Conservation (phyloP, 306 rosid species). For the Psophocarpus tetragonolobus region DNA sequence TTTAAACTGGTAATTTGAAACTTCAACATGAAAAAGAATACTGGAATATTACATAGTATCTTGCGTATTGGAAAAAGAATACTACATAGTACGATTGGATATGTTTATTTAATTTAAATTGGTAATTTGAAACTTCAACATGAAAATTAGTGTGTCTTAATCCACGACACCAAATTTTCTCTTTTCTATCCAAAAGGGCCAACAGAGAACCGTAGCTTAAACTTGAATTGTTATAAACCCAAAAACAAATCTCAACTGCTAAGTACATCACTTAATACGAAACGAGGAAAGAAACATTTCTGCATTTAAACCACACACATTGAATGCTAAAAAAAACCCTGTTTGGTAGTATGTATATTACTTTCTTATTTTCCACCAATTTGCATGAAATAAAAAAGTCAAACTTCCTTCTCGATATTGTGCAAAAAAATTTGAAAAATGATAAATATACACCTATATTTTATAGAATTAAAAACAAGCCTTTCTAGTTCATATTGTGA, state of each 20-base stretch:
- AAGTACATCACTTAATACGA: conserved; percentile 7
- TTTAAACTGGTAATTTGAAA: background rate
- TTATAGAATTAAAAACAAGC: too few relatives aligned
- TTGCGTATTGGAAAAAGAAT: too few relatives aligned
- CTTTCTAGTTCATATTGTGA: too few relatives aligned
- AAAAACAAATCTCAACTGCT: background rate
- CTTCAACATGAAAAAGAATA: too few relatives aligned
- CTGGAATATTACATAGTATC: too few relatives aligned
- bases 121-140: background rate
- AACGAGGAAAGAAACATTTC: background rate
- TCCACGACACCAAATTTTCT: background rate
- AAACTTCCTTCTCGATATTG: conserved; percentile 23
- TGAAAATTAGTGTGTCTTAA: background rate
- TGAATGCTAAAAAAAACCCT: background rate
- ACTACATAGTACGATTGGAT: background rate
- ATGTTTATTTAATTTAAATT: background rate
- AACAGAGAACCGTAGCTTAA: background rate
- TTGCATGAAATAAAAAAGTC: conserved; percentile 15
- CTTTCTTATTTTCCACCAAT: conserved; percentile 7
- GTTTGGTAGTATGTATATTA: background rate
- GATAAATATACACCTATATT: too few relatives aligned
- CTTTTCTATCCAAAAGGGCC: background rate
- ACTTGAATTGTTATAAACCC: conserved; percentile 1
- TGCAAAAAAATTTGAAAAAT: too few relatives aligned
- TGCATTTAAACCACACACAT: conserved; percentile 3